Percentiles rank a stretch among this genome's conserved stretches.
phyloP scores from a whole-genome alignment of 805 yeast species.

The Blastobotrys robertii region DNA sequence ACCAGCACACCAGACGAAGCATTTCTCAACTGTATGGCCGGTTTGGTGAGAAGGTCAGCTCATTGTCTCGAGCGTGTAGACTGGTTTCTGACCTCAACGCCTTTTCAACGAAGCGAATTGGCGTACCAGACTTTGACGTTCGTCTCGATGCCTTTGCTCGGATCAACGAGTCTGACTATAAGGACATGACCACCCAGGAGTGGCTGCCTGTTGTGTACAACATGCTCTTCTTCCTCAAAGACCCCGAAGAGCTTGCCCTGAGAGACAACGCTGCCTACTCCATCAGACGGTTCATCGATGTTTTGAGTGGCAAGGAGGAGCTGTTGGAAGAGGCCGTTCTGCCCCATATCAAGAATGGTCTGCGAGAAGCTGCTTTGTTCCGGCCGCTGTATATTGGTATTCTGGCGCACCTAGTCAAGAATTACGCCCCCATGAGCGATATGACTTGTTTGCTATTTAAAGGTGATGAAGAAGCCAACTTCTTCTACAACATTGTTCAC shows the following conservation, averaged over 20 bases:
- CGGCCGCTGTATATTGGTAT: slow-evolving; percentile 64
- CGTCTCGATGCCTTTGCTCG: slow-evolving; percentile 57
- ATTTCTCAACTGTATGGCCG: slow-evolving; percentile 51
- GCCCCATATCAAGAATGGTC: slow-evolving; percentile 57
- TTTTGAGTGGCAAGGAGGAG: slow-evolving; percentile 28
- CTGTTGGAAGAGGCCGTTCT: slow-evolving; percentile 46
- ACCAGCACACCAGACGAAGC: slow-evolving; percentile 50
- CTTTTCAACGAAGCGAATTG: slow-evolving; percentile 48
- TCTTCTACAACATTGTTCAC: slow-evolving; percentile 67
- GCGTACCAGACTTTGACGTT: slow-evolving; percentile 70
- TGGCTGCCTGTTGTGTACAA: slow-evolving; percentile 76
- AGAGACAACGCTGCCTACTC: slow-evolving; percentile 66
- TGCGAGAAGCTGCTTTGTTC: slow-evolving; percentile 46
- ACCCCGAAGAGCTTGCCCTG: slow-evolving; percentile 68
- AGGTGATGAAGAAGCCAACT: slow-evolving; percentile 76
- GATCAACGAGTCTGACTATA: slow-evolving; percentile 49
- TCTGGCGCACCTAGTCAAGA: slow-evolving; percentile 50
- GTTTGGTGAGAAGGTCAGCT: slow-evolving; percentile 39
- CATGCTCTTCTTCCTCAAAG: slow-evolving; percentile 61
- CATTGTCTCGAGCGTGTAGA: slow-evolving; percentile 31
- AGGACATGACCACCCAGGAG: slow-evolving; percentile 38
- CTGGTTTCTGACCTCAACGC: slow-evolving; percentile 64
- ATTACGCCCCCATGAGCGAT: slow-evolving; percentile 46
- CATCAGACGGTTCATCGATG: slow-evolving; percentile 57
- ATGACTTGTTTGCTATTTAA: slow-evolving; percentile 52